Base-by-base conservation (phyloP, 495 filamentous ascomycete species). In the Annulohypoxylon stygium region DNA sequence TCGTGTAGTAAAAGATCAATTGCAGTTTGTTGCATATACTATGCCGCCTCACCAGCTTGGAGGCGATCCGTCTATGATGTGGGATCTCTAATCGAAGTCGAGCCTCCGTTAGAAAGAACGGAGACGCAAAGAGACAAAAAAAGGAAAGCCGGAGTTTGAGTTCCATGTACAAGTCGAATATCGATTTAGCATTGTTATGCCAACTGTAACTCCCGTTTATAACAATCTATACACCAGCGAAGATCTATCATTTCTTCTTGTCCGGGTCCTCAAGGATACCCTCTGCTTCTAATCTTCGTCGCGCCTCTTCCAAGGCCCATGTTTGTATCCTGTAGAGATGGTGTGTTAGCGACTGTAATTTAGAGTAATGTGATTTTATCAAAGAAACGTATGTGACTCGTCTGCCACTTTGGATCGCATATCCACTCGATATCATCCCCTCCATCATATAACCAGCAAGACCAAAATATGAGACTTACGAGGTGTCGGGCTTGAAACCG, bases 401-500 rank as follows among this genome's bases (percentile, higher is more conserved):
- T 41, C 41, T 39, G 37, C 55, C 25, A 65, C 57, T n/a, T 26
- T 18, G 34, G 69, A 43, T 67, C n/a, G 26, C 16, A 45, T 33
- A 50, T 58, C 41, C 50, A 34, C 34, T 37, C n/a, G 23, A 25
- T 45, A 58, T 58, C 30, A 0, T 26, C 33, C 39, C 58, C 34
- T 25, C 50, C 30, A 37, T 54, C 12, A 37, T 9, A 45, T 26
- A 50, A 9, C 3, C 34, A 20, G 10, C 2, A 12, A 30, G 12
- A 10, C 4, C 33, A 41, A 33, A 47, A 55, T 50, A 75, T 69
- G 63, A 47, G 47, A 93, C 95, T 83, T 87, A 99, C 96, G 93
- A 97, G 58, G 95, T 98, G 86, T 99, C 96, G 25, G 96, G 96
- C 89, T 99, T 99, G 79, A 93, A 98, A 59, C 93, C 92, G 86